Base-by-base conservation (phyloP, 2,329 filamentous ascomycete species). In the Fusarium gaditjirri region DNA sequence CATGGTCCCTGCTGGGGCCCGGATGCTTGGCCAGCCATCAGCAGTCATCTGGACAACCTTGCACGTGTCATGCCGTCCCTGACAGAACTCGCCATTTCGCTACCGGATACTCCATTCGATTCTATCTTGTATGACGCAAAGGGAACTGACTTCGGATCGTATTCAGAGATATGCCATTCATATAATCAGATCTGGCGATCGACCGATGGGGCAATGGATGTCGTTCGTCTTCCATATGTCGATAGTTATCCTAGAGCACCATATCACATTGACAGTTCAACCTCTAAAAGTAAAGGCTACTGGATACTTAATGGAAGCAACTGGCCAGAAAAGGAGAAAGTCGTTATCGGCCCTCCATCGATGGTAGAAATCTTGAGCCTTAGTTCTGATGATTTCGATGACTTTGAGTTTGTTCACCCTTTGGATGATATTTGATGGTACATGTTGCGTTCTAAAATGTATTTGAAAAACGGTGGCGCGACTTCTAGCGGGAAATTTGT, bases 181-280 rank as follows among this genome's bases (percentile, higher is more conserved):
- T 53, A 23, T 53, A 27, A n/a, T 12, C 50, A 55, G 11, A 8
- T 55, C 29, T 56, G 53, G 53, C 19, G 39, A 35, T 27, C 31
- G 1, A 2, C 41, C 8, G 19, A 21, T 1, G 31, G 29, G 1
- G 14, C 35, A 16, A 36, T 47, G 39, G 41, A 36, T 29, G 17
- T 56, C 4, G 27, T 47, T 17, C 53, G 3, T 11, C 53, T 14
- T 2, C 39, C 53, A 13, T 11, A 56, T 21, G 39, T 56, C 8
- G 39, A 56, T 2, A 56, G 23, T 2, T 56, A 56, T n/a, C 53
- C 53, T 0, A 1, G 2, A 0, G 46, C 0, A 1, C 46, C 46
- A 4, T 35, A 33, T 50, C 46, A 50, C 8, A 49, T 49, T 17
- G 0, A 0, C 1, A 4, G n/a, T 0, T 35, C 46, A 10, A 14